Evolutionary conservation across 164 flowering plant species (phyloP).

Genomic region (Magnolia officinalis): DNA sequence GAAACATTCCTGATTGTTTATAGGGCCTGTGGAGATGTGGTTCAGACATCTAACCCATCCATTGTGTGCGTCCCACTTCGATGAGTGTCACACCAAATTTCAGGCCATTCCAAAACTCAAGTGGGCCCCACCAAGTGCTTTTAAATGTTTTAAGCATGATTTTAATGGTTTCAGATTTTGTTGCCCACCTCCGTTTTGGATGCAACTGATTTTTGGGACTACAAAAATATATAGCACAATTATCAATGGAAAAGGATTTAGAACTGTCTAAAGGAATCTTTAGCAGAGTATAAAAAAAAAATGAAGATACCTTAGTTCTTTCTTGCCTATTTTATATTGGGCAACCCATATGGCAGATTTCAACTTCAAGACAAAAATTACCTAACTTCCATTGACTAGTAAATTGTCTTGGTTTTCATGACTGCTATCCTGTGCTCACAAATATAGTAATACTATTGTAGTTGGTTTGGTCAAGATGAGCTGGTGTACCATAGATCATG

Average conservation of each 20-base stretch:
- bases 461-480: not conserved
- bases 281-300: not conserved
- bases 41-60: no score
- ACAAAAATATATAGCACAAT: no score
- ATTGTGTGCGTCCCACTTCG: no score
- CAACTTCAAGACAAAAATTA: not conserved
- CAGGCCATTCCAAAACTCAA: no score
- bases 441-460: not conserved
- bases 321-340: not conserved
- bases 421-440: not conserved
- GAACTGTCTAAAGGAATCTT: not conserved
- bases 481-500: not conserved
- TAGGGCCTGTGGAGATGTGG: no score
- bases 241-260: not conserved
- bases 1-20: no score
- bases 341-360: not conserved
- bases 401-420: not conserved
- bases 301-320: not conserved
- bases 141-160: no score
- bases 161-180: no score
- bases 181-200: no score
- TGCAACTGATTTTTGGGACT: no score
- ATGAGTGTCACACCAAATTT: no score
- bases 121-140: no score
- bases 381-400: not conserved